Base-by-base conservation (phyloP, 768 basidiomycete genomes). In the Pilatotrama ljubarskyi region DNA sequence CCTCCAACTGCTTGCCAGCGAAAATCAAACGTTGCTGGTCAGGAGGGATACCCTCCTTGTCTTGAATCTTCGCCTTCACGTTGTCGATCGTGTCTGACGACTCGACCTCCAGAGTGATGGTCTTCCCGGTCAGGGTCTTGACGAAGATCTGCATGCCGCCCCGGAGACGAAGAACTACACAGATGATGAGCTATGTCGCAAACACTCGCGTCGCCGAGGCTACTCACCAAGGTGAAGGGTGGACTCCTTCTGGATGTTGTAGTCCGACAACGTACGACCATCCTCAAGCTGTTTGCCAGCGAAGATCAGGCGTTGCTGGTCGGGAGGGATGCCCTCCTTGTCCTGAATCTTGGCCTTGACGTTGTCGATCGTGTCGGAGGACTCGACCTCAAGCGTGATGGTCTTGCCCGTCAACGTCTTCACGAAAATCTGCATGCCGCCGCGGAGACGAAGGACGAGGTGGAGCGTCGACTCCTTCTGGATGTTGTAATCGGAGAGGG, bases 391-490 rank as follows among this genome's bases (percentile, higher is more conserved):
- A 3, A 93, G 77, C n/a, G 92, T 93, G 74, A 93, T 93, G 0
- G 93, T 95, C 80, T 95, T 95, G 26, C 91, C 91, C 3, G 93
- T 94, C 47, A 90, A 62, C 0, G 88, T 90, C 79, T 90, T 89
- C 18, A 90, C 88, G 62, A 91, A 90, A 54, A 90, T 90, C 61
- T 90, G 88, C 88, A 90, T 90, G 44, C 93, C 92, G 62, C 93
- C 93, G 68, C 92, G 89, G n/a, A 96, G 85, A 74, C 93, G 90
- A 29, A 95, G 84, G 24, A 95, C 92, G 49, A 86, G 83, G 69
- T 95, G 94, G 53, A 96, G 88, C 38, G 93, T 95, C 0, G 88
- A 91, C 78, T 96, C 93, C 79, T 95, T 95, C 83, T 96, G 94
- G 66, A 96, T 95, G 73, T 94, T 93, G 72, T 93, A 93, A 66